Evolutionary conservation across 2,329 filamentous ascomycete species (phyloP).

Genomic region (Cercospora beticola): DNA sequence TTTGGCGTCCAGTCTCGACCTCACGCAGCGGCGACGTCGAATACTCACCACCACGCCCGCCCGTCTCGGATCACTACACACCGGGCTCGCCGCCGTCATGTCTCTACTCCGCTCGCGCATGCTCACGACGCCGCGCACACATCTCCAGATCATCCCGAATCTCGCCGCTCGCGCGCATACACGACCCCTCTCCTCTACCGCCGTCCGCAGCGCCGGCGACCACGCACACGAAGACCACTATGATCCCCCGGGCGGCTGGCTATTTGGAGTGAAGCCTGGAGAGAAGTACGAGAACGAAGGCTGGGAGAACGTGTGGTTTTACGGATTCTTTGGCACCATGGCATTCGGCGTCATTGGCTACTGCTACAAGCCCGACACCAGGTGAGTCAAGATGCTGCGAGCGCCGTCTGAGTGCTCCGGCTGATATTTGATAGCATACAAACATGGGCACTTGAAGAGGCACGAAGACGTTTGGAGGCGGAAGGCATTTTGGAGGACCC

Average conservation of each 20-base stretch:
- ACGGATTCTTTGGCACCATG: constrained; percentile 79
- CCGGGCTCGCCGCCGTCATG: constrained; percentile 23
- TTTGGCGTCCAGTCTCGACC: background rate
- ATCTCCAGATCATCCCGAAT: constrained; percentile 36
- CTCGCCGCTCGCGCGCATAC: constrained; percentile 30
- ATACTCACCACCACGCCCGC: constrained; percentile 7
- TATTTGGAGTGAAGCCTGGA: constrained; percentile 90
- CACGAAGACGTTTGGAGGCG: constrained; percentile 87
- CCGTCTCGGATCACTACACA: background rate
- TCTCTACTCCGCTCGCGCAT: constrained; percentile 35
- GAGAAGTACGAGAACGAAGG: constrained; percentile 96
- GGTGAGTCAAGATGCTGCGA: constrained; percentile 59
- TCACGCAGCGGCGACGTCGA: constrained; percentile 5
- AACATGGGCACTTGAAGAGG: constrained; percentile 98
- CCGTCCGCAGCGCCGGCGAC: constrained; percentile 43
- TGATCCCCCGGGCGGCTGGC: constrained; percentile 86
- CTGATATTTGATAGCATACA: constrained; percentile 71
- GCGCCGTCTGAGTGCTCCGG: constrained; percentile 8
- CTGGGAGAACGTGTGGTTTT: constrained; percentile 86
- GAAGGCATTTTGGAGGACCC: constrained; percentile 91
- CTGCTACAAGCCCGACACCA: constrained; percentile 97
- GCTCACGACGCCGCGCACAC: constrained; percentile 34
- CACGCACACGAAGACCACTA: constrained; percentile 77
- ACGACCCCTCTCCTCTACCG: constrained; percentile 36
- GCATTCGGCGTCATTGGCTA: constrained; percentile 74